A percentile compares a stretch with the other conserved stretches of the same genome.
phyloP scores from a whole-genome alignment of 2,329 filamentous ascomycete species.

The Venturia aucupariae region DNA sequence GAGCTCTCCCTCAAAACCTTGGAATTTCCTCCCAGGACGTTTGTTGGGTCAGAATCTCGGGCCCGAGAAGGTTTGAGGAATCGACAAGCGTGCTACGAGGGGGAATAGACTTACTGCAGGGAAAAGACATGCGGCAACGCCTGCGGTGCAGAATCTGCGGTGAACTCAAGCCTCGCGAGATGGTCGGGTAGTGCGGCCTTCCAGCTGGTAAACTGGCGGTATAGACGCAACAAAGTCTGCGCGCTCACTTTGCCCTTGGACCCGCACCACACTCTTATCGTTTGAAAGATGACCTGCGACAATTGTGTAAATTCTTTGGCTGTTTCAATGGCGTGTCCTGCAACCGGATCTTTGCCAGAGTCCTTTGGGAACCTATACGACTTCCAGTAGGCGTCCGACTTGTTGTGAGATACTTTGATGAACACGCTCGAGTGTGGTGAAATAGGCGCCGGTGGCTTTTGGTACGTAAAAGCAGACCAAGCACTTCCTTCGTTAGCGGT shows the following conservation, averaged over 20 bases:
- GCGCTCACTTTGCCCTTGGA: conserved; percentile 18
- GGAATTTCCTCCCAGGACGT: not conserved
- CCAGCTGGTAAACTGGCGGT: conserved; percentile 20
- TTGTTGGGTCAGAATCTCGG: not conserved
- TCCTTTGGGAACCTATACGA: conserved; percentile 21
- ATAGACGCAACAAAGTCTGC: conserved; percentile 17
- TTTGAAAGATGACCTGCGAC: conserved; percentile 20
- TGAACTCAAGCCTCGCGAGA: not conserved
- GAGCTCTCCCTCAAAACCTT: not conserved
- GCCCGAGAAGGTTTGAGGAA: not conserved
- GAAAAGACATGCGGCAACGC: conserved; percentile 22
- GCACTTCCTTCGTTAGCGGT: conserved; percentile 15
- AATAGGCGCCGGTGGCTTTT: conserved; percentile 19
- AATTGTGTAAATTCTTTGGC: conserved; percentile 20
- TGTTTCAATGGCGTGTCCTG: conserved; percentile 20
- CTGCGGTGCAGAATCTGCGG: conserved; percentile 6
- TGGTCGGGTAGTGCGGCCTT: conserved; percentile 18
- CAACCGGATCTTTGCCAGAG: conserved; percentile 13
- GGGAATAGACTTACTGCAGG: conserved; percentile 20
- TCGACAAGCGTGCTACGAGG: not conserved
- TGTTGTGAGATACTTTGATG: conserved; percentile 17
- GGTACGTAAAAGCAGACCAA: conserved; percentile 21
- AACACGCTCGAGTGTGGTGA: conserved; percentile 17
- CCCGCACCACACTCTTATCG: conserved; percentile 21
- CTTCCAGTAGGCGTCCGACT: conserved; percentile 18